Evolutionary conservation across 345 rosid genomes (phyloP).

Genomic region (Salix arbutifolia): DNA sequence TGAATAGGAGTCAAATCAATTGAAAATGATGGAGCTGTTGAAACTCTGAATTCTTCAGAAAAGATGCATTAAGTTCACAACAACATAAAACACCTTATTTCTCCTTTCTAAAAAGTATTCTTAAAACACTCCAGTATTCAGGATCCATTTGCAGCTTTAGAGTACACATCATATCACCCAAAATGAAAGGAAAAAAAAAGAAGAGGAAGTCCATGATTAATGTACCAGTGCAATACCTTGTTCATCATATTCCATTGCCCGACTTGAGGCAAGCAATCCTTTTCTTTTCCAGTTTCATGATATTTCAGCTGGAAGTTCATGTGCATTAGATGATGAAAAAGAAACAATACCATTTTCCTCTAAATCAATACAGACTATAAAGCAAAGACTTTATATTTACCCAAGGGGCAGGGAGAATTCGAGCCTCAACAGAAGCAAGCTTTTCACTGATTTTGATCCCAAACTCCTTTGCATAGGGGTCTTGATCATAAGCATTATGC

Average conservation of each 20-base stretch:
- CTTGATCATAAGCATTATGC: slow-evolving; percentile 83
- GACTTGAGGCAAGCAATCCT: slow-evolving; percentile 94
- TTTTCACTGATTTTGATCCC: slow-evolving; percentile 90
- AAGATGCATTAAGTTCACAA: no score
- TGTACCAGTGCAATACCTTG: slow-evolving; percentile 44
- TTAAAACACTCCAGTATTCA: neutral
- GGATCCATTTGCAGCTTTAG: neutral
- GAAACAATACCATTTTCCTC: neutral
- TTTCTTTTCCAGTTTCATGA: slow-evolving; percentile 96
- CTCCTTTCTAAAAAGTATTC: neutral
- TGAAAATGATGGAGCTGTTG: neutral
- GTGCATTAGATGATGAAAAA: slow-evolving; percentile 3
- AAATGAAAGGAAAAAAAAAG: neutral
- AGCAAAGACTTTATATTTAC: slow-evolving; percentile 34
- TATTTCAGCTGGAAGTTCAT: slow-evolving; percentile 70
- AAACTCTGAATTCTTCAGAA: neutral
- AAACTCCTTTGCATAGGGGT: slow-evolving; percentile 94
- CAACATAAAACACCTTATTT: neutral
- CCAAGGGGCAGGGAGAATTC: slow-evolving; percentile 99
- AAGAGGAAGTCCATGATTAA: neutral
- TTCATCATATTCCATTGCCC: slow-evolving; percentile 99
- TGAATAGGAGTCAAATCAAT: neutral
- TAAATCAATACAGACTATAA: neutral
- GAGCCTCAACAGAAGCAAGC: slow-evolving; percentile 89
- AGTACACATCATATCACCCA: neutral